Percentiles rank a stretch among this genome's conserved stretches.
These are phyloP conservation scores for Ochetophila trinervis DNA, from an alignment of 306 rosid genomes.

Conservation along the genomic window DNA sequence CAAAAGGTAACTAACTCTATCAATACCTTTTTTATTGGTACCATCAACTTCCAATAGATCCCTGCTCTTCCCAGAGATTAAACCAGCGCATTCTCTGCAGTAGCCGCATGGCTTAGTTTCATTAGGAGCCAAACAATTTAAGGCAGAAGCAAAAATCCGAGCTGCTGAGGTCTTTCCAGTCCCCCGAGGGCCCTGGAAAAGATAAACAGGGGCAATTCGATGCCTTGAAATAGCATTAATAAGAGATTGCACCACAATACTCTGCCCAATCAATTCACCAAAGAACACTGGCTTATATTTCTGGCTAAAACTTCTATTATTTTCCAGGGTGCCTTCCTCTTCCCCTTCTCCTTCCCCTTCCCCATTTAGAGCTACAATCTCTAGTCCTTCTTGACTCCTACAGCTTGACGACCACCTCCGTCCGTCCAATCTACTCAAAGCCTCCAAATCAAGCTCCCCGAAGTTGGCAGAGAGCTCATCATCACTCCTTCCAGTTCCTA, in stretches of 20 bases:
- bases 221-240: slow-evolving; percentile 69
- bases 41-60: slow-evolving; percentile 84
- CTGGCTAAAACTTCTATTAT: slow-evolving; percentile 61
- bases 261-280: slow-evolving; percentile 83
- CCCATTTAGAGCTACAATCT: slow-evolving; percentile 69
- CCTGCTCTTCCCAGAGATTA: slow-evolving; percentile 61
- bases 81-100: slow-evolving; percentile 77
- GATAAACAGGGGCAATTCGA: slow-evolving; percentile 93
- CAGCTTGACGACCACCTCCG: slow-evolving; percentile 97
- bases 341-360: slow-evolving; percentile 70
- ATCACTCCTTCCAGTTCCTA: slow-evolving; percentile 85
- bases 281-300: slow-evolving; percentile 85
- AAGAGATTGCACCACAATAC: slow-evolving; percentile 91
- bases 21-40: slow-evolving; percentile 77
- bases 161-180: slow-evolving; percentile 95
- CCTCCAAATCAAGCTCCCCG: slow-evolving; percentile 98
- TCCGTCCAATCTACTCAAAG: slow-evolving; percentile 91
- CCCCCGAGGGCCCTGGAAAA: slow-evolving; percentile 96
- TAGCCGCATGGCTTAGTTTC: slow-evolving; percentile 87
- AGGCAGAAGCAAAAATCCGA: slow-evolving; percentile 82
- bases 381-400: slow-evolving; percentile 87
- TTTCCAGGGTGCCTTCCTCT: slow-evolving; percentile 56
- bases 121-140: slow-evolving; percentile 72
- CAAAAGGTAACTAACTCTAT: slow-evolving; percentile 61
- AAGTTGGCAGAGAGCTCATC: slow-evolving; percentile 87